Base-by-base conservation (phyloP, 768 basidiomycete species). In the Imleria badia region DNA sequence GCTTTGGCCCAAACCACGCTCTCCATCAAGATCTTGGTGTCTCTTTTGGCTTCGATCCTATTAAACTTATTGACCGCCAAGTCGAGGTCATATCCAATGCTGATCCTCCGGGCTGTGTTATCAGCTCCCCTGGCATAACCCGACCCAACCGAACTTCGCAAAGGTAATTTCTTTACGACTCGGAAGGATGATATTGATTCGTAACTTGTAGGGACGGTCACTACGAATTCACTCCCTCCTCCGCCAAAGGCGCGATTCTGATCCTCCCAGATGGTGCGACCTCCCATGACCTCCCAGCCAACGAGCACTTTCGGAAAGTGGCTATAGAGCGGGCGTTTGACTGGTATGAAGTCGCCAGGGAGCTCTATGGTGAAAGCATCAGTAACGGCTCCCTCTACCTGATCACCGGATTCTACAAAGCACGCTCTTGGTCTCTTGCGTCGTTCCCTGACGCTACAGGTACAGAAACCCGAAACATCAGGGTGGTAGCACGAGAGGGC, bases 251-350 rank as follows among this genome's bases (percentile, higher is more conserved):
- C 10, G 66, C 73, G 13, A 54, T 71, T 12, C 53, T 73, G 0
- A 48, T 66, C 6, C 62, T 73, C 42, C 70, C 72, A 7, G 53
- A 66, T 10, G 73, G 69, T 10, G 63, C 66, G 3, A 45, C 35
- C 17, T 53, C 52, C 26, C 51, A 54, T 29, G 58, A 64, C 20
- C 54, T 68, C 20, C 29, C 38, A 17, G 13, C 17, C 38, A 53
- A 45, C n/a, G 43, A 23, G 17, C 41, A 15, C 9, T 63, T 70
- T 31, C 44, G n/a, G 3, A n/a, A 48, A 6, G 3, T 63, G 19
- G 66, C 66, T 0, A 43, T 42, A 15, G 13, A 48, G 12, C 35
- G 61, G 39, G 69, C 61, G 2, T 33, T 43, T 13, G 45, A 51
- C 3, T 71, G 71, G 71, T 73, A 66, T 38, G 39, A 52, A n/a